Base-by-base conservation (phyloP, 75 land plant species). In the Cupressus sempervirens region DNA sequence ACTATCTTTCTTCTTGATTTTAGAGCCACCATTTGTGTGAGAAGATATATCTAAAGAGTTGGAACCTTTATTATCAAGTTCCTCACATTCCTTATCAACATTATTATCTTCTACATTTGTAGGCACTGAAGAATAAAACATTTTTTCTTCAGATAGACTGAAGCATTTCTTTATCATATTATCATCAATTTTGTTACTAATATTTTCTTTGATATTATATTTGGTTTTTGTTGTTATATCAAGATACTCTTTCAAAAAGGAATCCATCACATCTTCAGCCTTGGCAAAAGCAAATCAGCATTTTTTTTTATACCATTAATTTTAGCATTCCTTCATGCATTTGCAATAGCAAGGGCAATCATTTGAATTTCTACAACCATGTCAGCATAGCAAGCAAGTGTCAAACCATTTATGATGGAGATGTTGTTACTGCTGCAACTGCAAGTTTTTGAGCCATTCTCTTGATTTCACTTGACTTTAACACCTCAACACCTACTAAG, bases 281-380 rank as follows among this genome's bases (percentile, higher is more conserved):
- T 98, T 84, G 91, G 90, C 99, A 98, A 54, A 84, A 90, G 85
- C 99, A 98, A n/a, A n/a, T n/a, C n/a, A n/a, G n/a, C n/a, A n/a
- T n/a, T n/a, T n/a, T 98, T 98, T 83, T 88, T 88, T 29, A 98
- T 93, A 82, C 93, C 93, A 90, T 98, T 98, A 38, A 98, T 89
- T 50, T 92, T 91, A 40, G 99, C 99, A 91, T 98, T 98, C 70
- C 91, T 92, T 29, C 86, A 87, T 41, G 99, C 99, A 92, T 98
- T 99, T 81, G 91, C 88, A 82, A 98, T 93, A 46, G 99, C 99
- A 62, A 97, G 91, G 23, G 89, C 94, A 89, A 94, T 95, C 99
- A 98, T 94, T 88, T 98, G 99, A 85, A 98, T 98, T 18, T 99
- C 99, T 41, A 98, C 93, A 79, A 98, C 99, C 99, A 96, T 91